phyloP scores from a whole-genome alignment of 2,329 filamentous ascomycete genomes.

The Ustulina deusta region DNA sequence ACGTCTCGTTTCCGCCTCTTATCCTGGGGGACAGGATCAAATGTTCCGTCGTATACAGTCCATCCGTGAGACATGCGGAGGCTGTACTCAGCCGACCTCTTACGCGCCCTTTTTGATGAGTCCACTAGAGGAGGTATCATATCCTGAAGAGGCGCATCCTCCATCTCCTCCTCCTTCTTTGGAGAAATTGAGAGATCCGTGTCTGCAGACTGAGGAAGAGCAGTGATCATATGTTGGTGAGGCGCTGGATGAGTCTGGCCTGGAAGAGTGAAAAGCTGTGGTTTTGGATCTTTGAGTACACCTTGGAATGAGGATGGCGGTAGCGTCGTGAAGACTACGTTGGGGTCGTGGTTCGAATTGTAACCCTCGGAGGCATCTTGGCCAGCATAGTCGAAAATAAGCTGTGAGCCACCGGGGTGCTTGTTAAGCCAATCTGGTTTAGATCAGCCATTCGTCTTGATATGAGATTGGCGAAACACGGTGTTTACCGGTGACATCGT shows the following conservation, averaged over 20 bases:
- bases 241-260: too few species aligned
- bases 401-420: slow-evolving; percentile 55
- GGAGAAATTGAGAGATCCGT: too few species aligned
- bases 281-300: not conserved
- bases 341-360: slow-evolving; percentile 61
- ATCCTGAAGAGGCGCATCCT: not conserved
- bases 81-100: slow-evolving; percentile 31
- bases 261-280: not conserved
- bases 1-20: slow-evolving; percentile 44
- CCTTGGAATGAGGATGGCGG: not conserved
- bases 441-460: slow-evolving; percentile 1
- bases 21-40: slow-evolving; percentile 36
- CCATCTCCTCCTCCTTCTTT: not conserved
- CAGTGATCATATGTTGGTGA: too few species aligned
- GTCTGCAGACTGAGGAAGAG: too few species aligned
- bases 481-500: slow-evolving; percentile 67
- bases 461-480: not conserved
- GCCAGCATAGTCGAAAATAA: slow-evolving; percentile 65
- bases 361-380: slow-evolving; percentile 66
- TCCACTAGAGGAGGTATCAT: not conserved
- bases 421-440: slow-evolving; percentile 63
- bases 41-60: slow-evolving; percentile 47
- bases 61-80: slow-evolving; percentile 44
- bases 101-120: not conserved
- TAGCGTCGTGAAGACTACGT: slow-evolving; percentile 56